Percentiles rank a stretch among this genome's conserved stretches.
phyloP scores from a whole-genome alignment of 257 asterid genomes.

The Solanum pimpinellifolium region DNA sequence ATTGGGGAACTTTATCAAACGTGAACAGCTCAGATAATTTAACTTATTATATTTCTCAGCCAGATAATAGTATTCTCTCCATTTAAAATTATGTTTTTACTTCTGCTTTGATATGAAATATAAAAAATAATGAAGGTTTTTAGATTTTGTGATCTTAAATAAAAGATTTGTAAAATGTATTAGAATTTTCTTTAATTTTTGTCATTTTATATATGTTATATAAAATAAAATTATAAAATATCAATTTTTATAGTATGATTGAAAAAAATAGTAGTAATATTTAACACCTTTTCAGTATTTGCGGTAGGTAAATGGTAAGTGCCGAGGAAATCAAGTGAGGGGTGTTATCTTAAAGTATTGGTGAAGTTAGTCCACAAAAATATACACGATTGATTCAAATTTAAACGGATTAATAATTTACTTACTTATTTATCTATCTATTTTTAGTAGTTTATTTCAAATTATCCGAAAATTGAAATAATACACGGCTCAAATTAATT shows the following conservation, averaged over 20 bases:
- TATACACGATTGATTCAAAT: not conserved
- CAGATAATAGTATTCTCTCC: not conserved
- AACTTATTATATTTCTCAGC: not conserved
- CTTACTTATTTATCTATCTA: not conserved
- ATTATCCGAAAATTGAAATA: not conserved
- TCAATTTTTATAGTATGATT: too few species aligned
- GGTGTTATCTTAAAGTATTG: not conserved
- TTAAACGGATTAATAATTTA: not conserved
- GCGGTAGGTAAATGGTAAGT: not conserved
- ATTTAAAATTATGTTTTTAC: not conserved
- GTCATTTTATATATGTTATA: not conserved
- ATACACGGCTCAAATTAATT: not conserved
- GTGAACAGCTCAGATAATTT: not conserved
- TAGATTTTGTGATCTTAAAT: not conserved
- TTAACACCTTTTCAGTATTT: not conserved
- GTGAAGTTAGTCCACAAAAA: not conserved
- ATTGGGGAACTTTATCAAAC: not conserved
- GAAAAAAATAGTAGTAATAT: too few species aligned
- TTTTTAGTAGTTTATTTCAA: not conserved
- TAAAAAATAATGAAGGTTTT: not conserved
- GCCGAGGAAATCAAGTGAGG: not conserved
- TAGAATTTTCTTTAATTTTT: not conserved
- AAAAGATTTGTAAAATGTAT: not conserved
- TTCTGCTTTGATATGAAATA: not conserved
- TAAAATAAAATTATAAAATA: not conserved